Evolutionary conservation across 306 rosid species (phyloP).

Genomic region (Cicer cuneatum): DNA sequence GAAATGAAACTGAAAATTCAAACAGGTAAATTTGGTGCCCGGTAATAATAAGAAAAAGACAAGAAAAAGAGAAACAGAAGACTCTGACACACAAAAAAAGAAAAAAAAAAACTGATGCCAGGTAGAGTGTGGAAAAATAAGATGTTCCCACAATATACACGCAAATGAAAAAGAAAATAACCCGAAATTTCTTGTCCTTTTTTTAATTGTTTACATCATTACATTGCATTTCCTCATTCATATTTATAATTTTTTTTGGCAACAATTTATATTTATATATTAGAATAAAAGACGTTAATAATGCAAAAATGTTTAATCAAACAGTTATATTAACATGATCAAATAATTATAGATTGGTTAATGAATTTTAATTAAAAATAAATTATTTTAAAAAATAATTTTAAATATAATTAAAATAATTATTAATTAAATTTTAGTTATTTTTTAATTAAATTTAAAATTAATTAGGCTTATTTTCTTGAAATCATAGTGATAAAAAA

Average conservation of each 20-base stretch:
- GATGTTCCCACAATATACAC: neutral
- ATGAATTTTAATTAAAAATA: too few species aligned
- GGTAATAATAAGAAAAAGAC: neutral
- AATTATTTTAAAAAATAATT: too few species aligned
- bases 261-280: too few species aligned
- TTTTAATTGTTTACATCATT: neutral
- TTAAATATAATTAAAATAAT: too few species aligned
- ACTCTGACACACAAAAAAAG: neutral
- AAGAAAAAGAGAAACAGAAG: neutral
- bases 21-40: neutral
- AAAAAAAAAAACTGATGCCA: slow-evolving; percentile 24
- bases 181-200: neutral
- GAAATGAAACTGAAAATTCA: slow-evolving; percentile 2
- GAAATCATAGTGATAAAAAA: too few species aligned
- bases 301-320: too few species aligned
- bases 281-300: too few species aligned
- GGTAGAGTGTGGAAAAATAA: slow-evolving; percentile 27
- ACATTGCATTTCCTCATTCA: slow-evolving; percentile 15
- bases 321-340: too few species aligned
- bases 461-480: too few species aligned
- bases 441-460: too few species aligned
- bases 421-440: too few species aligned
- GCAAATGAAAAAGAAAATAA: neutral
- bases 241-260: neutral
- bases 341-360: too few species aligned